phyloP scores from a whole-genome alignment of 1,139 yeast species.

The Blastobotrys serpentis region DNA sequence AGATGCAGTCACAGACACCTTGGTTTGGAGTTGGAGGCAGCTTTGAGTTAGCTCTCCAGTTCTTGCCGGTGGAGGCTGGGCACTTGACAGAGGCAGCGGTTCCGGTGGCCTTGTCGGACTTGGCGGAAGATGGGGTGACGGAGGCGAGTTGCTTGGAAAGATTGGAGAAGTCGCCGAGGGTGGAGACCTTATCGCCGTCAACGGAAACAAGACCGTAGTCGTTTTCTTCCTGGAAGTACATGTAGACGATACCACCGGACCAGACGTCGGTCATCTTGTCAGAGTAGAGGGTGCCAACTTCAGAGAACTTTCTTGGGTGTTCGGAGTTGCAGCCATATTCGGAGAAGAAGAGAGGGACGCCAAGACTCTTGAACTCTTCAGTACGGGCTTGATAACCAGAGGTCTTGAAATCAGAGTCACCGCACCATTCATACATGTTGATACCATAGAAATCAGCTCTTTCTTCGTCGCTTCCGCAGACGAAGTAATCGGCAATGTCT shows the following conservation, averaged over 20 bases:
- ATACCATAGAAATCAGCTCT: constrained; percentile 90
- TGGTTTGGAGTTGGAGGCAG: constrained; percentile 72
- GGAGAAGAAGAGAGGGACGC: constrained; percentile 83
- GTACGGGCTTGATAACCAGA: constrained; percentile 82
- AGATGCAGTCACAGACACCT: constrained; percentile 58
- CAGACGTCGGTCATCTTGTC: constrained; percentile 74
- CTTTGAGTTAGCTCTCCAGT: constrained; percentile 55
- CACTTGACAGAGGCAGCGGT: constrained; percentile 50
- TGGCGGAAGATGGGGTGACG: constrained; percentile 57
- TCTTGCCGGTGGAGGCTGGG: constrained; percentile 47
- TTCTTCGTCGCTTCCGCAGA: constrained; percentile 65
- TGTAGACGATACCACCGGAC: constrained; percentile 94
- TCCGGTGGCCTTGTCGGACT: constrained; percentile 50
- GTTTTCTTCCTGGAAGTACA: constrained; percentile 83
- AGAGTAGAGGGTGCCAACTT: constrained; percentile 51
- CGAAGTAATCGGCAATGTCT: constrained; percentile 71
- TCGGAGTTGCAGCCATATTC: constrained; percentile 88
- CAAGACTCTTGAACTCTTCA: constrained; percentile 59
- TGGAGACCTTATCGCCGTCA: constrained; percentile 58
- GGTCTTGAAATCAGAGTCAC: constrained; percentile 67
- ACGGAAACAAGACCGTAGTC: constrained; percentile 82
- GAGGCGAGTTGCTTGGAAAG: constrained; percentile 50
- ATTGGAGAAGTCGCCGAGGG: constrained; percentile 58
- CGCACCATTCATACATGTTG: constrained; percentile 98
- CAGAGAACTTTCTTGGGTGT: constrained; percentile 73